phyloP scores from a whole-genome alignment of 2,329 filamentous ascomycete genomes.

The Cladosporium sp. region DNA sequence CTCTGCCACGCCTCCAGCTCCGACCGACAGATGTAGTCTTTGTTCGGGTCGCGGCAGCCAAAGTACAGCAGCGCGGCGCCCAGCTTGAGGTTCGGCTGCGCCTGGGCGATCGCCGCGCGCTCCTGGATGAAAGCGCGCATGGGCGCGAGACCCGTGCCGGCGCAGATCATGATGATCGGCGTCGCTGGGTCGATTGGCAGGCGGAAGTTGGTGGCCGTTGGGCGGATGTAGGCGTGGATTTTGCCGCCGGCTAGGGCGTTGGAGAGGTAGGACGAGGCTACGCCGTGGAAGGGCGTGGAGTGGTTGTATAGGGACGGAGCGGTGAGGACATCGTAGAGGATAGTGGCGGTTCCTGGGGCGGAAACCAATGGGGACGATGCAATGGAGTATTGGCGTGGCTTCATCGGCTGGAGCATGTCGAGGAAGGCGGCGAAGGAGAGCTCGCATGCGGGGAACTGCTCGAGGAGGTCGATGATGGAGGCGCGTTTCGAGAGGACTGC shows the following conservation, averaged over 20 bases:
- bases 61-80: conserved; percentile 29
- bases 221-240: conserved; percentile 33
- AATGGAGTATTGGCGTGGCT: conserved; percentile 22
- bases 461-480: conserved; percentile 58
- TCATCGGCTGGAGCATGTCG: conserved; percentile 21
- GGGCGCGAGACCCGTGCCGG: conserved; percentile 47
- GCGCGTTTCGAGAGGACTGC: conserved; percentile 37
- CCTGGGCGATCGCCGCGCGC: conserved; percentile 27
- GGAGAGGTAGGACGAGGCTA: conserved; percentile 35
- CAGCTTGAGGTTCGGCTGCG: conserved; percentile 23
- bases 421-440: conserved; percentile 55
- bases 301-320: conserved; percentile 11
- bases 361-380: conserved; percentile 18
- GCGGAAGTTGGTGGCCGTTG: conserved; percentile 35
- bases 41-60: conserved; percentile 39
- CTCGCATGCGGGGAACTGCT: conserved; percentile 51
- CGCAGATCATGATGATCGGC: conserved; percentile 48
- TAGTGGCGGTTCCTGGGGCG: conserved; percentile 25
- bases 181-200: conserved; percentile 35
- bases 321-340: conserved; percentile 57
- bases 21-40: conserved; percentile 30
- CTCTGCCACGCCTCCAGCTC: conserved; percentile 16
- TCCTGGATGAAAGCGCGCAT: conserved; percentile 39
- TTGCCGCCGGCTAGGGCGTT: conserved; percentile 32
- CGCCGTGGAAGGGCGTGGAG: conserved; percentile 29